These are phyloP conservation scores for Hypoxylon rubiginosum DNA, from an alignment of 2,329 filamentous ascomycete genomes.

Conservation along the genomic window DNA sequence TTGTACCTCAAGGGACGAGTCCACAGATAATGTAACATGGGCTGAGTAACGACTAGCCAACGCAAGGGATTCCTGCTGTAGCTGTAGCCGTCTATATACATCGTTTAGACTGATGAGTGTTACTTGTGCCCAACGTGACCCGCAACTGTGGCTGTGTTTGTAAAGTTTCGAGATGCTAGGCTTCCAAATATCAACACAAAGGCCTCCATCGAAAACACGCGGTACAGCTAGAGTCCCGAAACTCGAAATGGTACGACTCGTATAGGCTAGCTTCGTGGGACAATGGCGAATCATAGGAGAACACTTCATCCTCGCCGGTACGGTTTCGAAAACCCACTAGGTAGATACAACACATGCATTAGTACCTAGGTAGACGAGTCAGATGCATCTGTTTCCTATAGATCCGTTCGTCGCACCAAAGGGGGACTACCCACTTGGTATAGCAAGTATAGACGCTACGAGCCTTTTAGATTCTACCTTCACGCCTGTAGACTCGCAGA, in stretches of 20 bases:
- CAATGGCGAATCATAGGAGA: background rate
- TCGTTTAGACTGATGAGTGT: background rate
- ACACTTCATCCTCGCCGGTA: constrained; percentile 3
- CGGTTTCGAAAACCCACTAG: background rate
- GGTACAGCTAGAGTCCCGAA: background rate
- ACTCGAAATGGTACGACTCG: background rate
- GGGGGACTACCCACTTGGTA: constrained; percentile 28
- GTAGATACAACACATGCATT: background rate
- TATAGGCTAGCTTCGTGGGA: background rate
- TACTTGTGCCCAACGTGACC: background rate
- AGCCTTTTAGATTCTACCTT: constrained; percentile 16
- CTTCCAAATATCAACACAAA: background rate
- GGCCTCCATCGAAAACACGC: background rate
- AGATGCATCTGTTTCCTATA: background rate
- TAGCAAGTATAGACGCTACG: constrained; percentile 21
- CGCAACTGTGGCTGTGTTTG: background rate
- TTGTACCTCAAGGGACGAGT: background rate
- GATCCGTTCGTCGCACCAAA: constrained; percentile 25
- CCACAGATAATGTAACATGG: background rate
- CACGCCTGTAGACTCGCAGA: background rate
- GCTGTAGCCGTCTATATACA: background rate
- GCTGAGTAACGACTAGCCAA: background rate
- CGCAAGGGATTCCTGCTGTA: background rate
- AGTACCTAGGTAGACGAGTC: constrained; percentile 5
- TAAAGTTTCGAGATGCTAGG: background rate